Evolutionary conservation across 2,329 filamentous ascomycete genomes (phyloP), one percentile per base, ranked within the genome.

Genomic region (Acrodontium crateriforme): DNA sequence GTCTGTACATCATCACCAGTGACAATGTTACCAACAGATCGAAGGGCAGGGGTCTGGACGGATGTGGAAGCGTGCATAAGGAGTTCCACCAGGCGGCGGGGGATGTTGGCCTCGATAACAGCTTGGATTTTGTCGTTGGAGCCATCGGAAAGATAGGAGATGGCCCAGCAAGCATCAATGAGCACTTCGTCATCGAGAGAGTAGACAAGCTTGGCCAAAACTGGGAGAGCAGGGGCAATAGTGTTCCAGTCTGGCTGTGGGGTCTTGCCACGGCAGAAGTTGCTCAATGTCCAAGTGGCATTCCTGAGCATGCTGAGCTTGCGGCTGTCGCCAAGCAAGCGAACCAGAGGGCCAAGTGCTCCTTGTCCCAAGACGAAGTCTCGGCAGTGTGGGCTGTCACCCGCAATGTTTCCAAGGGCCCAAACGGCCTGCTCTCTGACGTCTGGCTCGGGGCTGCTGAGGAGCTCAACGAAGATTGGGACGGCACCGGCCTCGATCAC

Each of bases 71-170:
- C 84, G 54, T 98, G 89, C 79, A 94, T 94, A 40, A 98, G 72
- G 31, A 98, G 72, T 67, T 98, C 89, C 4, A 98, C 89, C 6
- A 98, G 74, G 38, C 89, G 79, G 41, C 89, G 85, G 37, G 89
- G 89, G 39, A 98, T 98, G 42, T 89, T 87, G 24, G 87, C 89
- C 63, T 98, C 89, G 47, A 98, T 95, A 31, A 98, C 89, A 25
- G 89, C 87, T 61, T 98, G 89, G 40, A 98, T 98, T 68, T 98
- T 98, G 53, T 98, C 89, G 56, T 98, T 98, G 47, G 85, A 82
- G 23, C 89, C 89, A 57, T 98, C 89, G 3, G 89, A 95, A 12
- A 98, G 74, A 54, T 98, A 98, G 1, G 87, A 95, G 50, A 98
- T 95, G 37, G 89, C 89, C 89, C 89, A 98, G 74, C 89, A 98